phyloP scores from a whole-genome alignment of 495 filamentous ascomycete species.

The Xylaria bambusicola region DNA sequence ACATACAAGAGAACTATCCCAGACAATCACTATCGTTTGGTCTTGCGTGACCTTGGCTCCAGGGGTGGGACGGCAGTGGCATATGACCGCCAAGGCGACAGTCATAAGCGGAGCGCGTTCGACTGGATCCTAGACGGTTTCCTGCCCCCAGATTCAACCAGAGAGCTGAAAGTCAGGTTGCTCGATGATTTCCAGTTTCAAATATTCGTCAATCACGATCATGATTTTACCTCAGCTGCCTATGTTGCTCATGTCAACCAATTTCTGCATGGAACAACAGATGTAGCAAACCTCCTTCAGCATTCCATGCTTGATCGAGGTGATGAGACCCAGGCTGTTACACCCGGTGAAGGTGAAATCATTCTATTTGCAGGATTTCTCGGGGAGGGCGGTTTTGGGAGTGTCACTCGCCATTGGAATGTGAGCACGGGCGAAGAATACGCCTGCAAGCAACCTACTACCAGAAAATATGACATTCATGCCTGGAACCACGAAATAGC shows the following conservation, averaged over 20 bases:
- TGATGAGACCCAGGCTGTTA: not conserved
- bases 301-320: not conserved
- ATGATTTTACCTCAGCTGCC: not conserved
- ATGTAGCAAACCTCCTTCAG: not conserved
- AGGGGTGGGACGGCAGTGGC: not conserved
- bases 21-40: not conserved
- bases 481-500: not conserved
- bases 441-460: not conserved
- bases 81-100: not conserved
- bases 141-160: not conserved
- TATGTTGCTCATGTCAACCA: not conserved
- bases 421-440: not conserved
- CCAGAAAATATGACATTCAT: not conserved
- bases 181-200: not conserved
- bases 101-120: not conserved
- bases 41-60: slow-evolving; percentile 6
- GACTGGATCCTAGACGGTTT: slow-evolving; percentile 3
- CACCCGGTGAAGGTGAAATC: not conserved
- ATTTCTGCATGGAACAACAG: not conserved
- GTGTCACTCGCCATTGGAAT: not conserved
- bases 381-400: not conserved
- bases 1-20: slow-evolving; percentile 6
- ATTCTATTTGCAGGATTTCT: not conserved
- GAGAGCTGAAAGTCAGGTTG: not conserved
- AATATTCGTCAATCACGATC: not conserved